phyloP scores from a whole-genome alignment of 202 grass and related monocot genomes.

The Miscanthus sacchariflorus region DNA sequence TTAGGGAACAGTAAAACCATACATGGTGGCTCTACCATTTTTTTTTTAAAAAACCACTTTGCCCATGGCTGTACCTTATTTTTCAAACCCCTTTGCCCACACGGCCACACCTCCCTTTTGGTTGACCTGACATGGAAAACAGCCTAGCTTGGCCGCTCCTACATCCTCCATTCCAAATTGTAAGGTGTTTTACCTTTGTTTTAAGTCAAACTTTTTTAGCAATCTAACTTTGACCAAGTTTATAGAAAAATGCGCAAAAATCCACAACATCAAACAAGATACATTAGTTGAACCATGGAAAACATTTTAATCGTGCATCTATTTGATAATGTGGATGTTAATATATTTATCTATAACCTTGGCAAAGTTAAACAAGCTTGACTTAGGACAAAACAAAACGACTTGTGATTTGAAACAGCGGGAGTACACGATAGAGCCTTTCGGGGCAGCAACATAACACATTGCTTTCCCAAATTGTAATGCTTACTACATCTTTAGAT shows the following conservation, averaged over 20 bases:
- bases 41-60: background rate
- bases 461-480: background rate
- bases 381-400: background rate
- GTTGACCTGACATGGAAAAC: background rate
- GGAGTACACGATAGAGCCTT: background rate
- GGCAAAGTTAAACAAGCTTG: background rate
- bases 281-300: background rate
- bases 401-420: background rate
- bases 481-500: background rate
- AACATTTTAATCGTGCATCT: background rate
- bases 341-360: background rate
- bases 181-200: background rate
- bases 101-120: background rate
- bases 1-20: background rate
- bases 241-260: background rate
- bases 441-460: background rate
- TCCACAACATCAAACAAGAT: background rate
- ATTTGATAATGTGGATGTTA: background rate
- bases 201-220: background rate
- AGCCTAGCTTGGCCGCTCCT: background rate
- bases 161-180: background rate
- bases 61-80: background rate
- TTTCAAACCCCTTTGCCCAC: background rate
- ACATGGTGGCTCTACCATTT: background rate
- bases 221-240: background rate